Base-by-base conservation (phyloP, 1,284 basidiomycete species). In the Ceratobasidium sp. region DNA sequence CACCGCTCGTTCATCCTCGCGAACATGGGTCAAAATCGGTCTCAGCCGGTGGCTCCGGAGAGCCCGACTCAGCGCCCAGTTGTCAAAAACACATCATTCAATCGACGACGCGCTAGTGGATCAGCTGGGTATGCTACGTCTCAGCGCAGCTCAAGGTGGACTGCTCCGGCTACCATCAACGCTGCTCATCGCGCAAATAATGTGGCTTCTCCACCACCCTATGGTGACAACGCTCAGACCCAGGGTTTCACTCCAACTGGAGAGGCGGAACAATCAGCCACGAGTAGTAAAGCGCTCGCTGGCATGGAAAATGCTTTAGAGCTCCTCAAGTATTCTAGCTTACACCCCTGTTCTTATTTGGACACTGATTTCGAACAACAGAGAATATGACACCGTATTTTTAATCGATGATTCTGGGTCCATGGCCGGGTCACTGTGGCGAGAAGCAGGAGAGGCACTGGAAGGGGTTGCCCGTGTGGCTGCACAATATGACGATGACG, bases 361-460 rank as follows among this genome's bases (percentile, higher is more conserved):
- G 9, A n/a, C n/a, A 39, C 70, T 53, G 6, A 69, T 51, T 23
- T 2, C 5, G 51, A 39, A 7, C 20, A 28, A 39, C 33, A 73
- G 71, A 39, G 53, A 39, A 39, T 73, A 73, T 53, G 71, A 73
- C 28, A 73, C 71, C 23, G 71, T 90, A 10, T 84, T 91, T 55
- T 80, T 91, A 39, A 84, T 91, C 64, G 91, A 92, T 81, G 91
- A 92, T 82, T 91, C 90, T 0, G 83, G 82, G 9, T 91, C 91
- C 12, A 92, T 92, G 91, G 76, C 80, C 13, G 87, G 86, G 2
- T 68, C 78, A 1, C 84, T 85, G 26, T 92, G 91, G 91, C 73
- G 78, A 12, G 87, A 89, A 87, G 87, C 89, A 10, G 81, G 84
- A 49, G 82, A 85, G 33, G 88, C 88, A 0, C 84, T 90, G 15